Conservation (phyloP, 2,329 filamentous ascomycete genomes). For the Penicillium sp. region DNA sequence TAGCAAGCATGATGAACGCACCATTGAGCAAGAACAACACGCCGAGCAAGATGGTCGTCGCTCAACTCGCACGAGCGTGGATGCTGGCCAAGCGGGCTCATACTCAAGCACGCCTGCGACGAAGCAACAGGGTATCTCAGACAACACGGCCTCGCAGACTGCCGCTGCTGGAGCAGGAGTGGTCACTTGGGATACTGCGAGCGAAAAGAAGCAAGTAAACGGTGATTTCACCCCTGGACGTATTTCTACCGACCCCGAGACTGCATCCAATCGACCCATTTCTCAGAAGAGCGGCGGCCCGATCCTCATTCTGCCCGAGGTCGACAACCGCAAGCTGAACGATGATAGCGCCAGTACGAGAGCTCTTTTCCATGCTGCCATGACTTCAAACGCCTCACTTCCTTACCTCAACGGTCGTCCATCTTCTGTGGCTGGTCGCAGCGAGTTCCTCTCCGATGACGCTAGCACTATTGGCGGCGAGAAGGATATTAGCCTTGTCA, state of each 20-base stretch:
- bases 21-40: constrained; percentile 53
- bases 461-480: constrained; percentile 35
- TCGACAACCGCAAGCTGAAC: constrained; percentile 30
- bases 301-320: constrained; percentile 34
- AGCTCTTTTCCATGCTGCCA: constrained; percentile 33
- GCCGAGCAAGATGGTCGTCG: constrained; percentile 24
- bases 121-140: not conserved
- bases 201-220: constrained; percentile 8
- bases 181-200: constrained; percentile 10
- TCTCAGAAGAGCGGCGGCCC: constrained; percentile 26
- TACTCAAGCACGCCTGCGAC: constrained; percentile 25
- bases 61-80: constrained; percentile 30
- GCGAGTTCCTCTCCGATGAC: constrained; percentile 35
- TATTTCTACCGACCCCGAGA: constrained; percentile 7
- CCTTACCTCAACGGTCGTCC: constrained; percentile 22
- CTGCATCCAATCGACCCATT: constrained; percentile 13
- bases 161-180: constrained; percentile 1
- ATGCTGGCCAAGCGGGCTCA: constrained; percentile 31
- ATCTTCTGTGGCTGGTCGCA: constrained; percentile 32
- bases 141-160: not conserved
- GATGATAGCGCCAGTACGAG: constrained; percentile 41
- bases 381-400: constrained; percentile 26
- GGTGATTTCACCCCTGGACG: not conserved
- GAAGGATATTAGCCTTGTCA: constrained; percentile 25
- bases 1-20: constrained; percentile 82